A percentile compares a stretch with the other conserved stretches of the same genome.
Evolutionary conservation across 1,139 yeast species (phyloP).

Genomic region (Geotrichum histeridarum): DNA sequence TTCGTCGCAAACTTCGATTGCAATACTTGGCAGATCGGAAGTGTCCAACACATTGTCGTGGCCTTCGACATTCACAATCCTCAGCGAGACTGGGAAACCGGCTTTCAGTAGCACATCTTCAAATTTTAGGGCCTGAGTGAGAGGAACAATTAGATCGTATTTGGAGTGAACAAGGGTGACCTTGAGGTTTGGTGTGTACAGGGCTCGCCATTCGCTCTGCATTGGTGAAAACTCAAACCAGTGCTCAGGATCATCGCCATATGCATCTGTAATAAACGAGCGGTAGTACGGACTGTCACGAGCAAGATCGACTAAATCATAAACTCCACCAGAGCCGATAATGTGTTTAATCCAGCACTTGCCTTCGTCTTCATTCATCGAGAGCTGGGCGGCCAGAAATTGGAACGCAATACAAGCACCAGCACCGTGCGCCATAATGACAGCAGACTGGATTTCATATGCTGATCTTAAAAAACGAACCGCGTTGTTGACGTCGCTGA

Average conservation of each 20-base stretch:
- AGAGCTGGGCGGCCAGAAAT: constrained; percentile 34
- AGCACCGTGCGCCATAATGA: constrained; percentile 66
- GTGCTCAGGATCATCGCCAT: constrained; percentile 32
- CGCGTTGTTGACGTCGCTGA: constrained; percentile 51
- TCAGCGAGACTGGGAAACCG: constrained; percentile 20
- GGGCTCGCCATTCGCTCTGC: constrained; percentile 23
- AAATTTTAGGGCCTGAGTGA: constrained; percentile 22
- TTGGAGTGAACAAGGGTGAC: constrained; percentile 24
- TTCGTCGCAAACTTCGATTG: constrained; percentile 19
- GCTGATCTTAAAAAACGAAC: constrained; percentile 33
- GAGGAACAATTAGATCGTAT: constrained; percentile 22
- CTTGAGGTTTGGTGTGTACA: constrained; percentile 17
- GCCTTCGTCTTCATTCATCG: constrained; percentile 8
- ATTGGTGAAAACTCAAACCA: constrained; percentile 28
- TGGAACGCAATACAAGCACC: constrained; percentile 69
- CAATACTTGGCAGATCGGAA: constrained; percentile 21
- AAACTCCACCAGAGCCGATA: constrained; percentile 48
- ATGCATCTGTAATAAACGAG: constrained; percentile 44
- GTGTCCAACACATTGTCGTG: constrained; percentile 24
- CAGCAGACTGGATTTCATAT: constrained; percentile 35
- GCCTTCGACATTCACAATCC: constrained; percentile 21
- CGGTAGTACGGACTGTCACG: constrained; percentile 44
- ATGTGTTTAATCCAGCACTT: constrained; percentile 23
- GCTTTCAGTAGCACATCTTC: constrained; percentile 21
- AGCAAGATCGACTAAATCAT: constrained; percentile 40